Evolutionary conservation across 2,329 filamentous ascomycete genomes (phyloP).

Genomic region (Phyllosticta ampelicida): DNA sequence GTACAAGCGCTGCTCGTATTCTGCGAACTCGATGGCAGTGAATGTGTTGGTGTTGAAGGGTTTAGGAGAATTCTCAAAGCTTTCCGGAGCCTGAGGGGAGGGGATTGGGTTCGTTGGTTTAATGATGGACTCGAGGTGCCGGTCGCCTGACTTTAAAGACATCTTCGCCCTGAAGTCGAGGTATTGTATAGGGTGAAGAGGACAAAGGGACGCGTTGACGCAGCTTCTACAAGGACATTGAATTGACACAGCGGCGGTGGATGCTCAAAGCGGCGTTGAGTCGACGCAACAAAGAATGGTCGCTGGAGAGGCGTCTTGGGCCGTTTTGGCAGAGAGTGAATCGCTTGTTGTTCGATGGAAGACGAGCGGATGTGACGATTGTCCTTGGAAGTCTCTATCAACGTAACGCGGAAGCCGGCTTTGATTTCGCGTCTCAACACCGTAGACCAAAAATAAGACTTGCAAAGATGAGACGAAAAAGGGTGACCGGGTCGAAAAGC

Average conservation of each 20-base stretch:
- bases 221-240: not conserved
- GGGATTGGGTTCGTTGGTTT: not conserved
- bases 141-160: not conserved
- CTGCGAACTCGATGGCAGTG: conserved; percentile 2
- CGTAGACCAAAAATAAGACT: not conserved
- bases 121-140: not conserved
- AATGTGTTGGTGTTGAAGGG: not conserved
- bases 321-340: not conserved
- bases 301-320: not conserved
- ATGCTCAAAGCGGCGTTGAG: not conserved
- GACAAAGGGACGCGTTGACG: not conserved
- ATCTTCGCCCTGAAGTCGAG: not conserved
- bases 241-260: not conserved
- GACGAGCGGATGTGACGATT: not conserved
- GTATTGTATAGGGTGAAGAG: not conserved
- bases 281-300: not conserved
- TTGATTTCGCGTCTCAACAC: not conserved
- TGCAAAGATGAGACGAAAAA: not conserved
- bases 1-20: conserved; percentile 6
- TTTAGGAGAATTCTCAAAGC: not conserved
- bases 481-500: not conserved
- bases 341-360: not conserved
- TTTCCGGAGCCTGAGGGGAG: not conserved
- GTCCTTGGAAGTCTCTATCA: not conserved
- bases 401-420: not conserved